Base-by-base conservation (phyloP, 176 grass and related monocot genomes). In the Pontederia crassipes region DNA sequence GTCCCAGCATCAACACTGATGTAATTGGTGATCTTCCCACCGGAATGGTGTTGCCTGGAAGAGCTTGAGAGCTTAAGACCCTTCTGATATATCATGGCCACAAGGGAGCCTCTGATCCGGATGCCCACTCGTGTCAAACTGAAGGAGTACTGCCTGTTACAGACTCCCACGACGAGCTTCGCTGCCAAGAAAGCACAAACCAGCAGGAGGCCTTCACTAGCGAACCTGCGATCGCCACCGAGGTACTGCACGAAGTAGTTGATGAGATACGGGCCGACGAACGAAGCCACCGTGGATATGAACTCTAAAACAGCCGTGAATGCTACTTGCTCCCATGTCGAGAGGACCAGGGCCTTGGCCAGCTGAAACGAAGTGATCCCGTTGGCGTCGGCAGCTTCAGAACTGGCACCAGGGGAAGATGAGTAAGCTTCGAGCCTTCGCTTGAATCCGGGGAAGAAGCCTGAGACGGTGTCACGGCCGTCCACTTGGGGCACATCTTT, bases 241-340 rank as follows among this genome's bases (percentile, higher is more conserved):
- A 68, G 32, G 51, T 68, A 68, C 46, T 16, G 28, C 7, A 68
- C 66, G 9, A 68, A 24, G 32, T 45, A 40, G 46, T 46, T 15
- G 13, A 68, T 68, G 17, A 68, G 52, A 55, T 46, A 68, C 4
- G 66, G 66, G 13, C 66, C 66, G 9, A 68, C 52, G 14, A 45
- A 46, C 13, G 29, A 56, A 20, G 66, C 52, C 5, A 56, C 6
- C 1, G 32, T 17, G 9, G 51, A 8, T 10, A 47, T 10, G 1
- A 68, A 32, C 12, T 28, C 66, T 20, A n/a, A 11, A 29, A 46
- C 54, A 13, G 29, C 13, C 20, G 24, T 29, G 4, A 68, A 12
- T 20, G 55, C 10, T 13, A 68, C 14, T 45, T 68, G n/a, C n/a
- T 16, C 51, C 32, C 52, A 55, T 2, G 4, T 17, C 0, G 17